Evolutionary conservation across 768 basidiomycete genomes (phyloP).

Genomic region (Dioszegia crocea): DNA sequence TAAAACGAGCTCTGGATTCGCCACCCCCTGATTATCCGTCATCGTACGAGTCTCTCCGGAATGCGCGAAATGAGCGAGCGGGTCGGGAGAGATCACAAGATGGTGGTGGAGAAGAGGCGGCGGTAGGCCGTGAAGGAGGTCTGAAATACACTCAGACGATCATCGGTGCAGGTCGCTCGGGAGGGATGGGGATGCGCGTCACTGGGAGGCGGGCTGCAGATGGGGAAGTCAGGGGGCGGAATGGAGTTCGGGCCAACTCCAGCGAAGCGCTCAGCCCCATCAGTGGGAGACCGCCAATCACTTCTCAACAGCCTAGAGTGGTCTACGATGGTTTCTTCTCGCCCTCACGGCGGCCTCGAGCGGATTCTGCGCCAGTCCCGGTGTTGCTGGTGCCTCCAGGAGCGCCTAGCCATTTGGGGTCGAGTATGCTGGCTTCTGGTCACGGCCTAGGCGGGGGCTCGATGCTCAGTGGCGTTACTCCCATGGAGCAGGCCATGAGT

Average conservation of each 20-base stretch:
- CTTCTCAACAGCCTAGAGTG: constrained; percentile 7
- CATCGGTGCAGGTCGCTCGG: constrained; percentile 65
- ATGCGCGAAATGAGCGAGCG: constrained; percentile 35
- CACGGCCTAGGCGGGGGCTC: constrained; percentile 16
- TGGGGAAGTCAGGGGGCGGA: constrained; percentile 6
- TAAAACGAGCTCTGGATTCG: constrained; percentile 59
- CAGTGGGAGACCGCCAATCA: constrained; percentile 13
- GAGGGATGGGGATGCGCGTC: constrained; percentile 72
- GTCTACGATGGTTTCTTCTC: constrained; percentile 35
- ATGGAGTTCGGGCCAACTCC: constrained; percentile 11
- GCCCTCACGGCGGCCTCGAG: constrained; percentile 34
- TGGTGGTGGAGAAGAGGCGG: constrained; percentile 2
- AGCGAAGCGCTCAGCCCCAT: constrained; percentile 12
- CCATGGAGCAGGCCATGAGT: constrained; percentile 22
- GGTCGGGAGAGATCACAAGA: not conserved
- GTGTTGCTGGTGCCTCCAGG: constrained; percentile 1
- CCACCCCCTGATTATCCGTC: constrained; percentile 59
- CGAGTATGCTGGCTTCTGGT: constrained; percentile 26
- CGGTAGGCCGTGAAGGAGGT: constrained; percentile 47
- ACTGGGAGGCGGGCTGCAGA: constrained; percentile 51
- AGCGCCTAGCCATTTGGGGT: not conserved
- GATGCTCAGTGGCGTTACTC: constrained; percentile 6
- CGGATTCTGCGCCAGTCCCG: constrained; percentile 45
- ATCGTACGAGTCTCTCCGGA: constrained; percentile 35
- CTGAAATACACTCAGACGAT: constrained; percentile 87